Conservation (phyloP, 257 asterid genomes). For the Solanum acaule region DNA sequence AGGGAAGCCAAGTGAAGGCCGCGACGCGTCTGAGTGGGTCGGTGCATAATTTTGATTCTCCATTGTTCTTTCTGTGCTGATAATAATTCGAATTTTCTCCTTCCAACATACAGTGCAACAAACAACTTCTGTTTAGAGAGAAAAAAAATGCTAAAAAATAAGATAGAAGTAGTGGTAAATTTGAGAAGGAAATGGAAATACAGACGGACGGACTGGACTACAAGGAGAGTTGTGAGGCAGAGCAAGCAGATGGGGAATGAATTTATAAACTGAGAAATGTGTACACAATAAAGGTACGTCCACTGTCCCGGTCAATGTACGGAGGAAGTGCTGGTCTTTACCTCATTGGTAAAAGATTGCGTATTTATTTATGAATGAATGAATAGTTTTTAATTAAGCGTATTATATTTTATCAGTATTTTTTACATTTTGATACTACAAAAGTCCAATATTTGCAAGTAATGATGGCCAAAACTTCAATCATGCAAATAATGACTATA, state of each 20-base stretch:
- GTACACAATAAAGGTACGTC: conserved; percentile 36
- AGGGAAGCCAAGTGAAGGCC: conserved; percentile 88
- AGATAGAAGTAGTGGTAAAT: background rate
- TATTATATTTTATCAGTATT: background rate
- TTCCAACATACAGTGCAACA: background rate
- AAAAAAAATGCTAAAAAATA: background rate
- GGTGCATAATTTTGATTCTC: conserved; percentile 49
- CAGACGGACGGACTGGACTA: background rate
- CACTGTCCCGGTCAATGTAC: too few species aligned
- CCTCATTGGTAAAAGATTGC: background rate
- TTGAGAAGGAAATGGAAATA: background rate
- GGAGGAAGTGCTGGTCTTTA: conserved; percentile 18
- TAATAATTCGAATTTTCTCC: background rate
- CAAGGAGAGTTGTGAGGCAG: background rate
- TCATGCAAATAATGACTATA: background rate
- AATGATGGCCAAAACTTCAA: background rate
- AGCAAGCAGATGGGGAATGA: background rate
- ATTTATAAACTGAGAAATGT: conserved; percentile 32
- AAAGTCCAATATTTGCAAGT: background rate
- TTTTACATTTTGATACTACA: background rate
- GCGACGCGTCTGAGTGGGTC: conserved; percentile 33
- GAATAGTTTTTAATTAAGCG: background rate
- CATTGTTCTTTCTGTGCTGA: conserved; percentile 7
- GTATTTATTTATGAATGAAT: background rate
- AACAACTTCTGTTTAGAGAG: background rate